Base-by-base conservation (phyloP, 2,329 filamentous ascomycete species). In the Fusarium musae region DNA sequence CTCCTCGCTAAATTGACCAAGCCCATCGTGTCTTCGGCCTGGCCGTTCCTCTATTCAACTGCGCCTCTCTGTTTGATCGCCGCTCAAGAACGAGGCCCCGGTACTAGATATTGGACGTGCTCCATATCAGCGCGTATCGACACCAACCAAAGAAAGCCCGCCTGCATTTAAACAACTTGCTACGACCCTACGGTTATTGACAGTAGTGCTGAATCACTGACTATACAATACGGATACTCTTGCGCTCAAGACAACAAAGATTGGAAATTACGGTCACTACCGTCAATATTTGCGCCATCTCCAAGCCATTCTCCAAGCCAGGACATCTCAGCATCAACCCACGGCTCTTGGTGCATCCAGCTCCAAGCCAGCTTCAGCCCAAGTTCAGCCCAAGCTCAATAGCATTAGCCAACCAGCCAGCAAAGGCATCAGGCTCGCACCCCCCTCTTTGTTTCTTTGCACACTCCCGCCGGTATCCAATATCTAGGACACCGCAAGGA, bases 351-450 rank as follows among this genome's bases (percentile, higher is more conserved):
- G 46, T 59, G 50, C 65, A 59, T 64, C 53, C 69, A 62, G 68
- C 66, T 69, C 52, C 58, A 63, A 66, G 63, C 59, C 63, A 63
- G 49, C 63, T 56, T 36, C 66, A 71, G 66, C 66, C 67, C 69
- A 61, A 67, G 67, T 47, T 70, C 57, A 67, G 69, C 69, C 67
- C 69, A 60, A 63, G 67, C 54, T 60, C 63, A 63, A 57, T 49
- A 56, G 23, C 59, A 54, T 60, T 44, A 70, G 49, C 67, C 67
- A 70, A 65, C 67, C 59, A 59, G 37, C 53, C 59, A 23, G 49
- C 49, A 37, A 70, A 58, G 37, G 39, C 56, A 42, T 59, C 70
- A 73, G 59, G 44, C 70, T 68, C 57, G 34, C 72, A 60, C 70
- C 54, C 63, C 67, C 63, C 57, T 59, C 59, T 69, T 63, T 57